phyloP scores from a whole-genome alignment of 2,329 filamentous ascomycete genomes.

The Pezicula neosporulosa region DNA sequence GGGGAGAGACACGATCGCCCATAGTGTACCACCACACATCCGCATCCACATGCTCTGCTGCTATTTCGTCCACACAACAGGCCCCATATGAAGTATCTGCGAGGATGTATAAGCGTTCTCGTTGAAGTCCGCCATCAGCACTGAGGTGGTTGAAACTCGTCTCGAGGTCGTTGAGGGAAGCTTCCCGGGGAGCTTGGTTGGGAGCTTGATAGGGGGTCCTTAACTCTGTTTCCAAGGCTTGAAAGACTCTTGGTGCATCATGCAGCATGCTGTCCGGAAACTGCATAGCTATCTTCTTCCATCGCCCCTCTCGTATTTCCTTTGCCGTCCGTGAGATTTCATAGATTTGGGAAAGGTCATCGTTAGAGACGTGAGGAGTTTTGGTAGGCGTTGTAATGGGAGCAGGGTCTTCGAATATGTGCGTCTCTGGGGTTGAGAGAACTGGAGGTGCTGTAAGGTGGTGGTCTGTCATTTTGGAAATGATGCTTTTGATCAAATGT shows the following conservation, averaged over 20 bases:
- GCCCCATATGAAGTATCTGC: slow-evolving; percentile 96
- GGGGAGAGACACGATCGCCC: slow-evolving; percentile 89
- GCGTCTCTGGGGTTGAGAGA: slow-evolving; percentile 61
- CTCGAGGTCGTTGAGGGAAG: slow-evolving; percentile 6
- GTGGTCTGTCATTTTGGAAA: not conserved
- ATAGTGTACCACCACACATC: slow-evolving; percentile 91
- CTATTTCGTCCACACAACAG: slow-evolving; percentile 96
- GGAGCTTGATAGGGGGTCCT: slow-evolving; percentile 2
- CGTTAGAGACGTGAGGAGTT: slow-evolving; percentile 39
- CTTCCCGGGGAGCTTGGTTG: no score
- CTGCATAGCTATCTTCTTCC: slow-evolving; percentile 81
- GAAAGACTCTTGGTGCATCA: slow-evolving; percentile 79
- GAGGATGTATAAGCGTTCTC: slow-evolving; percentile 67
- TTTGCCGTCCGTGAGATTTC: slow-evolving; percentile 77
- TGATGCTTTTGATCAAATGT: not conserved
- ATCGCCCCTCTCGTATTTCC: slow-evolving; percentile 70
- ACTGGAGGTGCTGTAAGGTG: slow-evolving; percentile 51
- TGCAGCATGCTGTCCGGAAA: slow-evolving; percentile 91
- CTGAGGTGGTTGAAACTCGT: slow-evolving; percentile 15
- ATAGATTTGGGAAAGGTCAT: slow-evolving; percentile 74
- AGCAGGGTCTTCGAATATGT: slow-evolving; percentile 51
- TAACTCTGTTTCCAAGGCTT: slow-evolving; percentile 55
- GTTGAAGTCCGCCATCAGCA: not conserved
- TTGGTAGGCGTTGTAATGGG: slow-evolving; percentile 3
- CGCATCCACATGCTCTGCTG: slow-evolving; percentile 87